Evolutionary conservation across 345 rosid species (phyloP).

Genomic region (Pistacia atlantica): DNA sequence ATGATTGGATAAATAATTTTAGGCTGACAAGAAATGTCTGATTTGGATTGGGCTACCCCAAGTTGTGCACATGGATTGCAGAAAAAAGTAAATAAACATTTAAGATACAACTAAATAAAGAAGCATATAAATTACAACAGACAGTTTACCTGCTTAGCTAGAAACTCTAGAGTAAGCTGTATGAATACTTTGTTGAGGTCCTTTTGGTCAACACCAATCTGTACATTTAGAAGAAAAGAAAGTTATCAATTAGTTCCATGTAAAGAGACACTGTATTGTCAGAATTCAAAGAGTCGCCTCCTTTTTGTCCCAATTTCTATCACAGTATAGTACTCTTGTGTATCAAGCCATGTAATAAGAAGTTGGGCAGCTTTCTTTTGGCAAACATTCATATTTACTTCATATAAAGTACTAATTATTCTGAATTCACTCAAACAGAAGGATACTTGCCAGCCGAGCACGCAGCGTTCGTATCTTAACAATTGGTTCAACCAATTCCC

Average conservation of each 20-base stretch:
- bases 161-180: slow-evolving; percentile 86
- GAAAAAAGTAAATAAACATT: background rate
- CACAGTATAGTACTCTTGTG: background rate
- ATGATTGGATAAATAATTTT: background rate
- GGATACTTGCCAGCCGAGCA: slow-evolving; percentile 79
- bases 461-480: slow-evolving; percentile 80
- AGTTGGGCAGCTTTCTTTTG: background rate
- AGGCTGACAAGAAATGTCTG: background rate
- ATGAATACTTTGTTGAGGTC: slow-evolving; percentile 70
- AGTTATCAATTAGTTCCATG: background rate
- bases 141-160: slow-evolving; percentile 73
- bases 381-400: background rate
- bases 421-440: background rate
- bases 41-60: background rate
- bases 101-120: slow-evolving; percentile 7
- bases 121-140: background rate
- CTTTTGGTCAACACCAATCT: slow-evolving; percentile 83
- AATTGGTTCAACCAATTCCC: slow-evolving; percentile 94
- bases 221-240: slow-evolving; percentile 23
- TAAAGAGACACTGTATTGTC: background rate
- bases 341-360: background rate
- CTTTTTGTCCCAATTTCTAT: background rate
- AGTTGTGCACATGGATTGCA: background rate
- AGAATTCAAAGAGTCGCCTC: background rate
- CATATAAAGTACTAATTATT: background rate